Percentiles rank a stretch among this genome's conserved stretches.
Conservation (phyloP, 2,329 filamentous ascomycete species). For the Diplodia scrobiculata region DNA sequence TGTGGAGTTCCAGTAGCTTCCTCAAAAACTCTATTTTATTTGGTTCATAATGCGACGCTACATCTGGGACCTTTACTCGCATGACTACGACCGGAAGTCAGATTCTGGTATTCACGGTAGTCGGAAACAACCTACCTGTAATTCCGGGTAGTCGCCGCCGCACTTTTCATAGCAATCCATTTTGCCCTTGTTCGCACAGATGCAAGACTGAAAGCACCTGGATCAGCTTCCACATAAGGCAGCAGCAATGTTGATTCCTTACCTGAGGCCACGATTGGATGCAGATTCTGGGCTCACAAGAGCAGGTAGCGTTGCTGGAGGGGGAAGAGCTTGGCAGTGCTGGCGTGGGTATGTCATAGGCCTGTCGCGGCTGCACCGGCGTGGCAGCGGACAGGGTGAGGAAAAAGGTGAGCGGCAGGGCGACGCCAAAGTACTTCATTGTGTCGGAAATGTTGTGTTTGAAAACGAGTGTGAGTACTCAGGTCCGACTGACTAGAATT, state of each 20-base stretch:
- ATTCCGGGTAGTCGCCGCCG: constrained; percentile 21
- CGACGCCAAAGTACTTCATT: constrained; percentile 23
- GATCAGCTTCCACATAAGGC: neutral
- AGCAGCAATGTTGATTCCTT: neutral
- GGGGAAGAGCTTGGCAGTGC: constrained; percentile 4
- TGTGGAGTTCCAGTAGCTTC: neutral
- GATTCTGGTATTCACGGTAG: neutral
- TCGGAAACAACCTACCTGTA: constrained; percentile 10
- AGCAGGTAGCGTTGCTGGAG: constrained; percentile 22
- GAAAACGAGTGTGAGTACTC: constrained; percentile 3
- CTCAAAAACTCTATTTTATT: neutral
- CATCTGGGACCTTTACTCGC: neutral
- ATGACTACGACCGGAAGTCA: neutral
- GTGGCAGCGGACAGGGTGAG: neutral
- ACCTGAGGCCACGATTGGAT: constrained; percentile 27
- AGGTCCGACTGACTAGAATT: neutral
- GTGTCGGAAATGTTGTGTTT: neutral
- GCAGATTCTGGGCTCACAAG: constrained; percentile 27
- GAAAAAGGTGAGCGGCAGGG: constrained; percentile 10
- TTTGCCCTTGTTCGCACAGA: constrained; percentile 26
- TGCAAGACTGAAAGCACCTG: constrained; percentile 12
- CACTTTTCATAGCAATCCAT: constrained; percentile 28
- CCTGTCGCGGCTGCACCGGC: constrained; percentile 3
- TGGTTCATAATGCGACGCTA: constrained; percentile 1
- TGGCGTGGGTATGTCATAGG: neutral